Evolutionary conservation across 176 grass and related monocot genomes (phyloP), one percentile per base, ranked within the genome.

Genomic region (Oryza glumipatula): DNA sequence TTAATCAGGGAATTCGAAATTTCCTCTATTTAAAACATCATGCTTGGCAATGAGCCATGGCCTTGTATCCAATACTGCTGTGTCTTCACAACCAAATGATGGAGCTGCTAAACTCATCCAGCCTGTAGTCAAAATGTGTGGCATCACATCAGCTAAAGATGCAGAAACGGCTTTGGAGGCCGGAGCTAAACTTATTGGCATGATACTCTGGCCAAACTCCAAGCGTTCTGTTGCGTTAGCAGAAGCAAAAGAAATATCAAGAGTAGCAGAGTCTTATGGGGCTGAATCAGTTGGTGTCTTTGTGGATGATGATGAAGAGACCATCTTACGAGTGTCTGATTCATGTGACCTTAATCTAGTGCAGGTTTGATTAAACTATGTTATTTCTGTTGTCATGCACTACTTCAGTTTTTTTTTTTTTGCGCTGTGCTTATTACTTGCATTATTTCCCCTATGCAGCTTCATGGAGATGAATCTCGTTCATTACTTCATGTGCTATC

Each of bases 51-150:
- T 48, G 14, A 66, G 82, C 65, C 71, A 45, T 85, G 67, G 35
- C 23, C 78, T 38, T 70, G 47, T 39, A 7, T 80, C 39, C 22
- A 41, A 80, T 61, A 67, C 66, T 3, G 24, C 43, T 26, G 15
- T 54, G 80, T 81, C 54, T 77, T 88, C 66, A 68, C 32, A 48
- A 73, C 66, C 48, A 28, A 39, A 30, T 77, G 2, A 38, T 67
- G 79, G 64, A 21, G 78, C 35, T 65, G 22, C 24, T 9, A 81
- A 89, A 70, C 44, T 60, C 39, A 44, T 90, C 80, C 66, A 88
- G 7, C 92, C 95, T 78, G 64, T 89, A 24, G 92, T 94, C 63
- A 97, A 97, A 74, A 97, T 97, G 95, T 97, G 95, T 24, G 92
- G 95, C 51, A 91, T 93, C 77, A 88, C 95, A 80, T 91, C 92